Base-by-base conservation (phyloP, 331 rosid species). In the Dryas integrifolia region DNA sequence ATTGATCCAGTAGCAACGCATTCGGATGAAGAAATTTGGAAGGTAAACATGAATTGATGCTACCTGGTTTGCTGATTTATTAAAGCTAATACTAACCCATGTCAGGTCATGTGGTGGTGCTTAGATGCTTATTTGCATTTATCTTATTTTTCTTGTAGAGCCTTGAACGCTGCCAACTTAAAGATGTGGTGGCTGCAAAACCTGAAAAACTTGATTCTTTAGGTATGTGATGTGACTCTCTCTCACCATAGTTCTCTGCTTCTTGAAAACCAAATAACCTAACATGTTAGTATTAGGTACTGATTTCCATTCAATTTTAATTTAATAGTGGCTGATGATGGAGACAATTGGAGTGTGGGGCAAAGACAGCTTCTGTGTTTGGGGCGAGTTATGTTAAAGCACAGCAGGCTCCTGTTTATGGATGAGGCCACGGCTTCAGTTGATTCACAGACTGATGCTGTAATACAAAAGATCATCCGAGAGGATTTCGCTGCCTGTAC, bases 281-380 rank as follows among this genome's bases (percentile, higher is more conserved):
- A 47, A 9, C 26, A 70, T 44, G 21, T 26, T 14, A 9, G 26
- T 35, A 14, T 58, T 56, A 21, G n/a, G 45, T 30, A 9, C 76
- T 71, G 57, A 71, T 26, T 30, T 56, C 45, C 41, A 13, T 18
- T 3, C 26, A 13, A 4, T 58, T 67, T 72, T 21, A 46, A 0
- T 21, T 68, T 40, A 43, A 1, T 46, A 94, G 96, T 88, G 83
- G 87, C 82, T 57, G 91, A 90, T 59, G 75, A 77, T 62, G 98
- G 97, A 75, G 97, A 89, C 72, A 93, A 91, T 73, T 93, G 96
- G 96, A 93, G 98, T 51, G 98, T 93, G 75, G 98, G 98, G 51
- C 97, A 93, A 77, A 89, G 97, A 79, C 97, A 93, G 73, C 90
- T 93, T 55, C 88, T 93, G 9, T 93, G 98, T 72, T 83, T 93